Base-by-base conservation (phyloP, 805 yeast genomes). In the Ogataea parapolymorpha region DNA sequence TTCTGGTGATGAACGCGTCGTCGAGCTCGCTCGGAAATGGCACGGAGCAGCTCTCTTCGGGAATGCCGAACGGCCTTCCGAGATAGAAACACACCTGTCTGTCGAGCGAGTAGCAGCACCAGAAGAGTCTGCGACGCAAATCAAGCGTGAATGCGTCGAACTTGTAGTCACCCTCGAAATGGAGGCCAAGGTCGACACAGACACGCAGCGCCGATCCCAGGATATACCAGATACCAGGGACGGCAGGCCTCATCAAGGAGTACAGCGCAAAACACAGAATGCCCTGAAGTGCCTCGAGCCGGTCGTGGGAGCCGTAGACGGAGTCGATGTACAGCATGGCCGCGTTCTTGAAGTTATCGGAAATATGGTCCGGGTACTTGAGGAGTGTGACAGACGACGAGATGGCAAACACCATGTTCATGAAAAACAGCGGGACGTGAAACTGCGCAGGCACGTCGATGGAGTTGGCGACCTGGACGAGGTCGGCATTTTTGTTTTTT, bases 211-310 rank as follows among this genome's bases (percentile, higher is more conserved):
- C 89, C 2, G 86, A 77, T 0, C 96, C 96, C 48, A 86, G 65
- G 4, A 85, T 78, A 58, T 86, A 86, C 97, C 97, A 89, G n/a
- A 86, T 87, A 3, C 95, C 93, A 0, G 96, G 95, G 11, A 77
- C 77, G 1, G 91, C 81, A 0, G 96, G 96, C 42, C 95, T 72
- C 95, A 89, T 87, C 25, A 83, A 71, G 1, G 95, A 79, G 56
- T 84, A 89, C 4, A 82, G 56, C 0, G 91, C 78, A 30, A 85
- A 63, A 11, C 86, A 65, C 13, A 89, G 58, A 11, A 85, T 66
- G 0, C 90, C 89, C 55, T 85, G 91, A 3, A 89, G 61, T 1
- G 84, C 72, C 51, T 85, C 95, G 27, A 87, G 63, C 32, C 82
- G 71, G 51, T 87, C 85, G 0, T 65, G 48, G 2, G 85, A 71